These are phyloP conservation scores for Wickerhamomyces ciferrii DNA, from an alignment of 805 yeast genomes.

Conservation along the genomic window DNA sequence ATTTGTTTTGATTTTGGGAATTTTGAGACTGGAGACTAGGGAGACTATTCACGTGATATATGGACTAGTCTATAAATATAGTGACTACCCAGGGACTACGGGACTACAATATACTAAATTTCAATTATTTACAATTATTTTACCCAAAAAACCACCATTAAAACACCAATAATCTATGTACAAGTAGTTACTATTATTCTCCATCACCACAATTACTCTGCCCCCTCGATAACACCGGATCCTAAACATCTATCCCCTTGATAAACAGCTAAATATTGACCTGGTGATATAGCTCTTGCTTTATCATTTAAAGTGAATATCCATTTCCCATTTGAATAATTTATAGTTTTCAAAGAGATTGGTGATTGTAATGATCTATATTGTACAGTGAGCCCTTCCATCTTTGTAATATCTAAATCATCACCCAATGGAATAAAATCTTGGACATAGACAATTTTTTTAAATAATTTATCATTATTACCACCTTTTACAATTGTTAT, in stretches of 20 bases:
- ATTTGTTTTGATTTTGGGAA: no score
- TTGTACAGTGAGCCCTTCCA: conserved; percentile 42
- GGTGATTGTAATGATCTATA: conserved; percentile 72
- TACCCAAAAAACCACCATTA: no score
- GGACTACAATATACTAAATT: no score
- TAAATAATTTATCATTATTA: conserved; percentile 50
- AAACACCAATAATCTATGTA: no score
- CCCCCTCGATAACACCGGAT: conserved; percentile 36
- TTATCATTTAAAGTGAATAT: conserved; percentile 35
- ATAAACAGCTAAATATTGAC: conserved; percentile 80
- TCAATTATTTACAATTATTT: no score
- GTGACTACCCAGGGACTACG: no score
- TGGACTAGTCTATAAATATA: no score
- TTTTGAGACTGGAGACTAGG: no score
- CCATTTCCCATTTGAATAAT: conserved; percentile 13
- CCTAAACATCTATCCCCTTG: conserved; percentile 65
- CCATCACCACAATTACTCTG: not conserved
- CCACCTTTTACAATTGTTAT: conserved; percentile 73
- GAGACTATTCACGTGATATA: no score
- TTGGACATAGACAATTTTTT: conserved; percentile 33
- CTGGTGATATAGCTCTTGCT: conserved; percentile 81
- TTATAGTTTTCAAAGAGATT: conserved; percentile 26
- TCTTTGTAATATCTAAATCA: conserved; percentile 4
- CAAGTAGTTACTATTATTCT: not conserved
- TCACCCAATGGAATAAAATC: conserved; percentile 26